Percentiles rank a stretch among this genome's conserved stretches.
These are phyloP conservation scores for Saturnispora galanensis DNA, from an alignment of 805 yeast species.

Conservation along the genomic window DNA sequence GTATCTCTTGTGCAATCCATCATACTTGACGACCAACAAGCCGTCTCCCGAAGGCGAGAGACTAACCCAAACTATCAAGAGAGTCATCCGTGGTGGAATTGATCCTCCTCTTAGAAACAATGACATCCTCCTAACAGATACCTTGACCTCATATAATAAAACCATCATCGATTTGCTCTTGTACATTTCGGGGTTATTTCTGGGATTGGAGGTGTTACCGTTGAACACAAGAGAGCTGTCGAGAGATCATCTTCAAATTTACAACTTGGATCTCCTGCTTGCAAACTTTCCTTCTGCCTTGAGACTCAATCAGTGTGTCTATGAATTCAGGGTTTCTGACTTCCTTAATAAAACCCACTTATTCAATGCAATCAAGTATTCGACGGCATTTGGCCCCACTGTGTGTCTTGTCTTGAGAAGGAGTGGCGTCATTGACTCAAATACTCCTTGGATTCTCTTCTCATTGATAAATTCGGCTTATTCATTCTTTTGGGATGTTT, in stretches of 20 bases:
- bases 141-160: slow-evolving; percentile 71
- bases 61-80: slow-evolving; percentile 36
- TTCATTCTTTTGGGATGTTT: slow-evolving; percentile 82
- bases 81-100: slow-evolving; percentile 52
- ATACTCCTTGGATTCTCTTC: slow-evolving; percentile 35
- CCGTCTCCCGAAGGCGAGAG: slow-evolving; percentile 32
- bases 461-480: slow-evolving; percentile 59
- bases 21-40: slow-evolving; percentile 13
- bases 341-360: slow-evolving; percentile 43
- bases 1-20: slow-evolving; percentile 28
- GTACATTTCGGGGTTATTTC: slow-evolving; percentile 37
- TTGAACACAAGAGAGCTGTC: slow-evolving; percentile 20
- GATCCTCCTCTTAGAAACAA: slow-evolving; percentile 54
- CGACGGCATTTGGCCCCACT: slow-evolving; percentile 49
- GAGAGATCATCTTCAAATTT: slow-evolving; percentile 22
- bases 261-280: slow-evolving; percentile 24
- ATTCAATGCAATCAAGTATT: slow-evolving; percentile 67
- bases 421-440: slow-evolving; percentile 18
- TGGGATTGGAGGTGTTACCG: slow-evolving; percentile 28
- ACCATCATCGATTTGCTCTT: slow-evolving; percentile 65
- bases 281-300: slow-evolving; percentile 54
- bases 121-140: slow-evolving; percentile 77
- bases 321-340: slow-evolving; percentile 48
- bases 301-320: slow-evolving; percentile 72
- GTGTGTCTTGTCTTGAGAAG: slow-evolving; percentile 26